A percentile compares a stretch with the other conserved stretches of the same genome.
Evolutionary conservation across 495 filamentous ascomycete genomes (phyloP).

Genomic region (Aspergillus bridgeri): DNA sequence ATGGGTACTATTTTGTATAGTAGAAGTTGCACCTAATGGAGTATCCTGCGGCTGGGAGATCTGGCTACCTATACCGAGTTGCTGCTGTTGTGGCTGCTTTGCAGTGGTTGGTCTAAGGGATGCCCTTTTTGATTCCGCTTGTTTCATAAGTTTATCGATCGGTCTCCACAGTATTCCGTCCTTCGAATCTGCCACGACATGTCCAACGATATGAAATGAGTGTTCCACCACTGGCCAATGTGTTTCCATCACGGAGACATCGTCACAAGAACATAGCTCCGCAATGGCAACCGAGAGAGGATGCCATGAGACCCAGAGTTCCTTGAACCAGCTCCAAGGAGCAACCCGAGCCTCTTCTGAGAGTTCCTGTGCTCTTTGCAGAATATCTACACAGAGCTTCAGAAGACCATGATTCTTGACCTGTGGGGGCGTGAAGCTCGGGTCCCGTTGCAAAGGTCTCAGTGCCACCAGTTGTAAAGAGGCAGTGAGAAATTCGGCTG

Average conservation of each 20-base stretch:
- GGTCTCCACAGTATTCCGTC: conserved; percentile 67
- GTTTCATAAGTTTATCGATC: conserved; percentile 60
- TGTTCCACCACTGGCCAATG: conserved; percentile 69
- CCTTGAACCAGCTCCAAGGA: conserved; percentile 39
- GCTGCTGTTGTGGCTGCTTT: not conserved
- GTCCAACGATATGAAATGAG: conserved; percentile 51
- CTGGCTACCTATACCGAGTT: no score
- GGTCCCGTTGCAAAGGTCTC: conserved; percentile 28
- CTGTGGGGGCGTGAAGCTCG: conserved; percentile 25
- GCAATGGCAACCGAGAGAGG: conserved; percentile 52
- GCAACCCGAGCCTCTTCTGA: conserved; percentile 20
- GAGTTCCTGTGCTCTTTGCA: conserved; percentile 22
- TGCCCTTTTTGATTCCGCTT: conserved; percentile 27
- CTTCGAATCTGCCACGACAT: conserved; percentile 49
- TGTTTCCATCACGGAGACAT: conserved; percentile 58
- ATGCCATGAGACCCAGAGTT: conserved; percentile 46
- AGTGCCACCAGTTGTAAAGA: conserved; percentile 32
- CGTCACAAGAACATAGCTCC: conserved; percentile 67
- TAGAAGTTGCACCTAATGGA: not conserved
- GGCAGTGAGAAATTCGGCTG: conserved; percentile 21
- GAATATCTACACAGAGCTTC: conserved; percentile 28
- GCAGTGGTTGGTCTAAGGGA: not conserved
- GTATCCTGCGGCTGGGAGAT: not conserved
- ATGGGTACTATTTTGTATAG: not conserved
- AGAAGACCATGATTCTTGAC: conserved; percentile 27